phyloP scores from a whole-genome alignment of 73 alveolate species.

The Paramecium octaurelia region DNA sequence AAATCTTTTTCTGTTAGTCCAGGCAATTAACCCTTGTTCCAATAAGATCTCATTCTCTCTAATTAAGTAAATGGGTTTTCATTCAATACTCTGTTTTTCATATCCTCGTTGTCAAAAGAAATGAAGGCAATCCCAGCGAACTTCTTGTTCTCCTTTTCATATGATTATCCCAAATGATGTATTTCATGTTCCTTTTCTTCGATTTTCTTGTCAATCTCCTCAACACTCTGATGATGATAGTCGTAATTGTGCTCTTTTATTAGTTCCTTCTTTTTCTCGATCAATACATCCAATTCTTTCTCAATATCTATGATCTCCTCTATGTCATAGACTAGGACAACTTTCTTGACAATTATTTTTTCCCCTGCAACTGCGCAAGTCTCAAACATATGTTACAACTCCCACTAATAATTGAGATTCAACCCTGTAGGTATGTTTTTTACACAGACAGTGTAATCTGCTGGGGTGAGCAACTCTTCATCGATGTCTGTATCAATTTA shows the following conservation, averaged over 20 bases:
- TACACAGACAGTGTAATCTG: constrained; percentile 48
- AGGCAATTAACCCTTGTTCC: constrained; percentile 12
- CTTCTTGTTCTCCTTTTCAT: not conserved
- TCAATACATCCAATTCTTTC: not conserved
- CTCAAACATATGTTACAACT: constrained; percentile 10
- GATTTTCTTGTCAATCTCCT: not conserved
- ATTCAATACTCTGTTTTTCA: not conserved
- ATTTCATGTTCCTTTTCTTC: constrained; percentile 27
- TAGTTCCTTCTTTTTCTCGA: not conserved
- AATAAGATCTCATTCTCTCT: constrained; percentile 30
- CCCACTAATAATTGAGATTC: constrained; percentile 33
- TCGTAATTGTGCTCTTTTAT: not conserved
- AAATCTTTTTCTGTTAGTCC: not conserved
- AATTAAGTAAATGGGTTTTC: constrained; percentile 16
- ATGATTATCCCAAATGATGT: not conserved
- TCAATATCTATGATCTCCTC: not conserved
- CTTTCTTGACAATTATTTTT: not conserved
- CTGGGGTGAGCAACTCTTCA: constrained; percentile 33
- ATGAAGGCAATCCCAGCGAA: constrained; percentile 54
- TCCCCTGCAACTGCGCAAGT: not conserved
- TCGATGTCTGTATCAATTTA: constrained; percentile 47
- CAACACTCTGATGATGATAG: not conserved
- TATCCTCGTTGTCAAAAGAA: constrained; percentile 15
- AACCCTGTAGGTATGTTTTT: constrained; percentile 47
- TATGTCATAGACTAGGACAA: constrained; percentile 37